A percentile compares a stretch with the other conserved stretches of the same genome.
phyloP scores from a whole-genome alignment of 805 yeast genomes.

The Yarrowia divulgata region DNA sequence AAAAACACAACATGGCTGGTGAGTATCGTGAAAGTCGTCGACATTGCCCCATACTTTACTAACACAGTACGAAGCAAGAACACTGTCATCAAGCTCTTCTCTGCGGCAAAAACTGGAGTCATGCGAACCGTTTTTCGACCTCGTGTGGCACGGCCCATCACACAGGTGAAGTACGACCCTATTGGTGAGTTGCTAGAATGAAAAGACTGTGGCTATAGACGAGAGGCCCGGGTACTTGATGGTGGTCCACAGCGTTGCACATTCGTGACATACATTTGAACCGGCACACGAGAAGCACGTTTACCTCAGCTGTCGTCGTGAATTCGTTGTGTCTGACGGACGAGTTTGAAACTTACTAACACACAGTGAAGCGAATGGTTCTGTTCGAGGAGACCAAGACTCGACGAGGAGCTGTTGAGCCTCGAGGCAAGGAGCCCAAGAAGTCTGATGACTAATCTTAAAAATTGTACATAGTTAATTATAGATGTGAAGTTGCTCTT shows the following conservation, averaged over 20 bases:
- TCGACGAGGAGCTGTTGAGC: slow-evolving; percentile 64
- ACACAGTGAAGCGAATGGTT: slow-evolving; percentile 81
- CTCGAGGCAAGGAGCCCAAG: slow-evolving; percentile 34
- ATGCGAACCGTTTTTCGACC: slow-evolving; percentile 81
- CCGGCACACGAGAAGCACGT: no score
- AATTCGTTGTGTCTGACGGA: no score
- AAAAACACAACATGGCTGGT: slow-evolving; percentile 25
- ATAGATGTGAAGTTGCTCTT: not conserved
- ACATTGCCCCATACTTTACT: not conserved
- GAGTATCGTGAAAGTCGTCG: not conserved
- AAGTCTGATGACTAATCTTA: slow-evolving; percentile 15
- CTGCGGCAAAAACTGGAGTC: slow-evolving; percentile 90
- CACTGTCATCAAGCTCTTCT: slow-evolving; percentile 82
- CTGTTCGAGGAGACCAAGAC: slow-evolving; percentile 87
- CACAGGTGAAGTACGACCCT: slow-evolving; percentile 88
- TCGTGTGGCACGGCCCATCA: slow-evolving; percentile 78
- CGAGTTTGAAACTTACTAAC: slow-evolving; percentile 15
- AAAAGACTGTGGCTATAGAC: not conserved
- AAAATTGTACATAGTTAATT: slow-evolving; percentile 31
- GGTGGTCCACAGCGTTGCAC: not conserved
- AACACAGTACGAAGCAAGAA: slow-evolving; percentile 62
- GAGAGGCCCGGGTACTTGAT: no score
- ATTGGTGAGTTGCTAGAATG: slow-evolving; percentile 51
- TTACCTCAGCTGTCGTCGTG: no score
- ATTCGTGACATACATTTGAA: no score